Evolutionary conservation across 2,329 filamentous ascomycete species (phyloP).

Genomic region (Zymoseptoria brevis): DNA sequence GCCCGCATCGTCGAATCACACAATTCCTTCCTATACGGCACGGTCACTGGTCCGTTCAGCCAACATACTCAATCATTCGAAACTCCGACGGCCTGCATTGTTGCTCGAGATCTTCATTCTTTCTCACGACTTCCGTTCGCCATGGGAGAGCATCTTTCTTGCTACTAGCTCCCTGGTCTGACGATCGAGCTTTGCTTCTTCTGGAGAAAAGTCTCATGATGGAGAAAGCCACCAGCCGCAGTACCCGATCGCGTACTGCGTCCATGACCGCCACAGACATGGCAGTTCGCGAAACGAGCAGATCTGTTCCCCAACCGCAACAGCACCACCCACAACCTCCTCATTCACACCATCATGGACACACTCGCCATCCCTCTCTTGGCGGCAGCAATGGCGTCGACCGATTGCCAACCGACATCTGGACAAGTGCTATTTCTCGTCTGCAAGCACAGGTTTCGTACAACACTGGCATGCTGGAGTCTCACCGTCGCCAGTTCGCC

Average conservation of each 20-base stretch:
- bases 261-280: slow-evolving; percentile 9
- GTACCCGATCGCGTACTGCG: slow-evolving; percentile 11
- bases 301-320: background rate
- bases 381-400: slow-evolving; percentile 8
- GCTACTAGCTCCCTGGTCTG: background rate
- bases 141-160: background rate
- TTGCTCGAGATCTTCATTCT: background rate
- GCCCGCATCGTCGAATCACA: background rate
- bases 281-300: background rate
- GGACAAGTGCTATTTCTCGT: slow-evolving; percentile 36
- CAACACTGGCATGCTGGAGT: slow-evolving; percentile 36
- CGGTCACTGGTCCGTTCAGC: background rate
- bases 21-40: background rate
- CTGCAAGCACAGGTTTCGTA: slow-evolving; percentile 43
- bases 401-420: slow-evolving; percentile 21
- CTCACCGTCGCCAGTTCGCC: slow-evolving; percentile 35
- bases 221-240: slow-evolving; percentile 13
- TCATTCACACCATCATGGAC: slow-evolving; percentile 1
- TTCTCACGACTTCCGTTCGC: background rate
- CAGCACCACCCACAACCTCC: background rate
- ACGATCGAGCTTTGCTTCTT: background rate
- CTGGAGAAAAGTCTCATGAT: slow-evolving; percentile 2
- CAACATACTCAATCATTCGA: background rate
- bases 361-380: slow-evolving; percentile 6
- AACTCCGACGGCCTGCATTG: background rate